Evolutionary conservation across 2,329 filamentous ascomycete genomes (phyloP).

Genomic region (Fusarium bulbicola): DNA sequence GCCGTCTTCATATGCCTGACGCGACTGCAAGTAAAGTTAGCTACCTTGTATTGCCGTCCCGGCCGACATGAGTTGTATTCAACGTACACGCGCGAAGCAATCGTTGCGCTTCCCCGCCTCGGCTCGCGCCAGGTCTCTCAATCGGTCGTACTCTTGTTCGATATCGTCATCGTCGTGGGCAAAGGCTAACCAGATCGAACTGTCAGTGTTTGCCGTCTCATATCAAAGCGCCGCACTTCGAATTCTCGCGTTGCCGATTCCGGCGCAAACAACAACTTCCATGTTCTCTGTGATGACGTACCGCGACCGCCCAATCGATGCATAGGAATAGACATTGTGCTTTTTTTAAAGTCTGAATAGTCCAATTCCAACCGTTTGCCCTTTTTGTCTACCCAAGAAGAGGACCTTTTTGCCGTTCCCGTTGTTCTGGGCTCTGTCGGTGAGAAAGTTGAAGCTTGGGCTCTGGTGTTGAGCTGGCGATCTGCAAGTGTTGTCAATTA

Average conservation of each 20-base stretch:
- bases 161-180: constrained; percentile 73
- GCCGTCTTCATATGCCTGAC: constrained; percentile 82
- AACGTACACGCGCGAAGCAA: constrained; percentile 76
- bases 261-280: constrained; percentile 21
- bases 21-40: constrained; percentile 59
- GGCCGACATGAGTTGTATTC: neutral
- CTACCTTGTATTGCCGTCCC: neutral
- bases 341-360: neutral
- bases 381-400: neutral
- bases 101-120: constrained; percentile 81
- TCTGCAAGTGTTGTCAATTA: constrained; percentile 28
- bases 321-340: constrained; percentile 54
- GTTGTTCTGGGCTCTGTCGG: constrained; percentile 15
- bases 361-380: neutral
- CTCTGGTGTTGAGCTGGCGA: constrained; percentile 25
- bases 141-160: constrained; percentile 90
- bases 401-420: neutral
- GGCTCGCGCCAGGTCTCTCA: constrained; percentile 82
- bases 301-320: constrained; percentile 56
- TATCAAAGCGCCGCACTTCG: neutral
- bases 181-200: constrained; percentile 67
- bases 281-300: constrained; percentile 42
- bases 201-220: constrained; percentile 18
- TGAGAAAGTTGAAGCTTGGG: constrained; percentile 20
- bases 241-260: constrained; percentile 8